Evolutionary conservation across 2,329 filamentous ascomycete genomes (phyloP).

Genomic region (Microascus cirrosus): DNA sequence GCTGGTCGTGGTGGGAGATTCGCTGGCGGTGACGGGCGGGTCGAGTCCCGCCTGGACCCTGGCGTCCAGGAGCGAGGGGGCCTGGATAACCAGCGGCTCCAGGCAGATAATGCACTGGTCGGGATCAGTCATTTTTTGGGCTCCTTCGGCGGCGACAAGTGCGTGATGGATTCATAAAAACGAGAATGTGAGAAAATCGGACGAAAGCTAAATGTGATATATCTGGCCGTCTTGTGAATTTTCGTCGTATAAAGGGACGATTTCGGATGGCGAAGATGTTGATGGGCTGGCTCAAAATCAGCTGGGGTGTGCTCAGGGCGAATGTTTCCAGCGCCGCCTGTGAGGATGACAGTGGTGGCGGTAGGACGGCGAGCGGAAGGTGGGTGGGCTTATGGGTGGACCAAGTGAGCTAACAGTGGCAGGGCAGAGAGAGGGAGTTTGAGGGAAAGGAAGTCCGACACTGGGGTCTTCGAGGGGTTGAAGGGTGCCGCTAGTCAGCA

Average conservation of each 20-base stretch:
- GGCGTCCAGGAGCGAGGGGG: constrained; percentile 1
- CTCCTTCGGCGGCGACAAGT: constrained; percentile 21
- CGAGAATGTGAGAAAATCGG: neutral
- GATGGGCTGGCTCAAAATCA: neutral
- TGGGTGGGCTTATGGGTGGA: neutral
- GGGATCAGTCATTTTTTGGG: constrained; percentile 37
- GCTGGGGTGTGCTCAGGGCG: neutral
- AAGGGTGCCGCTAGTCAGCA: neutral
- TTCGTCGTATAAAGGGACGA: constrained; percentile 5
- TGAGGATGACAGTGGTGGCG: neutral
- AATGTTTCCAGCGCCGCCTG: neutral
- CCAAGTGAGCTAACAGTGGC: neutral
- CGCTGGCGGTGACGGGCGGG: constrained; percentile 6
- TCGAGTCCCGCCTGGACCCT: constrained; percentile 12
- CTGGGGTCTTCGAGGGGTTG: neutral
- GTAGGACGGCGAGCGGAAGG: neutral
- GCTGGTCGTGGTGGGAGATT: constrained; percentile 2
- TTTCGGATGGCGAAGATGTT: constrained; percentile 1
- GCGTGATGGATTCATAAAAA: constrained; percentile 37
- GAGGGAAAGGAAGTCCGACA: neutral
- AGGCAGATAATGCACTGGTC: constrained; percentile 63
- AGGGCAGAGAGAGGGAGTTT: neutral
- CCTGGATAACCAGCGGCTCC: constrained; percentile 34
- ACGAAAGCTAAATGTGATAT: constrained; percentile 1
- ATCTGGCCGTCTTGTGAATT: constrained; percentile 6